Conservation (phyloP, 2,329 filamentous ascomycete species). For the Alternaria arborescens region DNA sequence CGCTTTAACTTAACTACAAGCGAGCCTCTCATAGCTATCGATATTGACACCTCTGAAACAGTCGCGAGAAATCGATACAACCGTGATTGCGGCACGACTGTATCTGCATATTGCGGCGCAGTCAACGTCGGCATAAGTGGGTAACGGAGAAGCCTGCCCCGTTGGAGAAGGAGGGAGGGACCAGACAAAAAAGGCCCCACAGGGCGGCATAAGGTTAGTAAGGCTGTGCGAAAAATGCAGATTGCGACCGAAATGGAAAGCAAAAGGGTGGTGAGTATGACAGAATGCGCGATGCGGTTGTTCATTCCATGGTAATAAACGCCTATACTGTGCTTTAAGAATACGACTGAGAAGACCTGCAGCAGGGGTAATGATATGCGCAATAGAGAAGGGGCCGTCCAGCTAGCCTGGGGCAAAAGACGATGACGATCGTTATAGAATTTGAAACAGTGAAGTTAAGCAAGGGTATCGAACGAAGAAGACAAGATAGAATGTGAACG, state of each 20-base stretch:
- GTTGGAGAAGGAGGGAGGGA: slow-evolving; percentile 6
- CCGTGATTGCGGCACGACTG: slow-evolving; percentile 24
- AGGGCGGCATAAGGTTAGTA: slow-evolving; percentile 1
- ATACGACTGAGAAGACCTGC: not conserved
- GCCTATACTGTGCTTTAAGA: not conserved
- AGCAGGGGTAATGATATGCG: slow-evolving; percentile 2
- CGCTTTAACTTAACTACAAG: not conserved
- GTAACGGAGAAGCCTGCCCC: slow-evolving; percentile 10
- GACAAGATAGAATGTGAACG: slow-evolving; percentile 3
- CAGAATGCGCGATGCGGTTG: not conserved
- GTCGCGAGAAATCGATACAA: slow-evolving; percentile 8
- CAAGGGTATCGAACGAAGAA: slow-evolving; percentile 20
- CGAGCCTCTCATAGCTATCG: slow-evolving; percentile 1
- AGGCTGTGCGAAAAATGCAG: slow-evolving; percentile 3
- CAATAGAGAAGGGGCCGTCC: slow-evolving; percentile 1
- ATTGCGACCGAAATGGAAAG: not conserved
- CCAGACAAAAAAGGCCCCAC: slow-evolving; percentile 8
- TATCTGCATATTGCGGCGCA: slow-evolving; percentile 21
- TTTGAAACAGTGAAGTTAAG: slow-evolving; percentile 12
- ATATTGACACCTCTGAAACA: slow-evolving; percentile 9
- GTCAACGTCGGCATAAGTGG: slow-evolving; percentile 6
- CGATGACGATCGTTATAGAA: not conserved
- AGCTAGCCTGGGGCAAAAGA: not conserved
- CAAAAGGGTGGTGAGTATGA: not conserved
- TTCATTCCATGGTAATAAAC: slow-evolving; percentile 4